These are phyloP conservation scores for Colletotrichum musicola DNA, from an alignment of 2,329 filamentous ascomycete species.

Conservation along the genomic window DNA sequence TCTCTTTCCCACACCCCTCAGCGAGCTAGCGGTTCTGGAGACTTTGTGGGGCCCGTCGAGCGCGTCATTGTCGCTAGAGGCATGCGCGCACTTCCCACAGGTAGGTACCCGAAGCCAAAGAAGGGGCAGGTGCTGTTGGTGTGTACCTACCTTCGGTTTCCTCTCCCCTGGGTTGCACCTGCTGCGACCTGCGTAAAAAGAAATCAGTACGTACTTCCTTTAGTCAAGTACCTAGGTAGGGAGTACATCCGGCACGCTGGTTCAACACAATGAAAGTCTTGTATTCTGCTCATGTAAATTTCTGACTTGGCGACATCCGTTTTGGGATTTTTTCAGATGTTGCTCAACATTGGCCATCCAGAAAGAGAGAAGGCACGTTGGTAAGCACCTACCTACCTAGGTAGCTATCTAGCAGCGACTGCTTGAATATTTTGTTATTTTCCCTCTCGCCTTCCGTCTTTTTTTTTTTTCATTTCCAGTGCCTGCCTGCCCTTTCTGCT, in stretches of 20 bases:
- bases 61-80: slow-evolving; percentile 17
- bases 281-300: no score
- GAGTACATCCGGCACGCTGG: background rate
- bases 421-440: no score
- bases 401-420: no score
- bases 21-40: slow-evolving; percentile 31
- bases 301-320: slow-evolving; percentile 7
- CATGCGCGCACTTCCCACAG: no score
- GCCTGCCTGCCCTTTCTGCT: no score
- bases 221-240: background rate
- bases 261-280: no score
- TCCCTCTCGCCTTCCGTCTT: no score
- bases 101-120: no score
- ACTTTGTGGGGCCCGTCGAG: slow-evolving; percentile 28
- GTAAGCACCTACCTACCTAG: no score
- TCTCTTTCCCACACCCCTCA: background rate
- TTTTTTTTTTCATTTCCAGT: no score
- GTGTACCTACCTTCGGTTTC: slow-evolving; percentile 5
- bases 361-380: no score
- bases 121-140: background rate
- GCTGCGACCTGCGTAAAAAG: slow-evolving; percentile 19
- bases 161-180: background rate
- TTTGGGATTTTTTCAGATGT: slow-evolving; percentile 22
- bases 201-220: background rate
- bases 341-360: no score